Conservation (phyloP, 345 rosid genomes). For the Moringa oleifera region DNA sequence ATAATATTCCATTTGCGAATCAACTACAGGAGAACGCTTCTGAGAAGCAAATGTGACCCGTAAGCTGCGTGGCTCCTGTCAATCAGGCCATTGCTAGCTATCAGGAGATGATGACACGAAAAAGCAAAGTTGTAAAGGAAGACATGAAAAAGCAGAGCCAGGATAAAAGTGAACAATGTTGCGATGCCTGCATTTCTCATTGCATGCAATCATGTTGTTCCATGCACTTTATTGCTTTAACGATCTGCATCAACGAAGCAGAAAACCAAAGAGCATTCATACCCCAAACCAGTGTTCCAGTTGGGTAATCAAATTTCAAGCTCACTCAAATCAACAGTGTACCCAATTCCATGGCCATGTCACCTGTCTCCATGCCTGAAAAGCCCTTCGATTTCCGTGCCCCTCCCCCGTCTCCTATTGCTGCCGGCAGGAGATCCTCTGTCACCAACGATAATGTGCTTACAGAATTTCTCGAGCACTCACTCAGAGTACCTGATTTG, state of each 20-base stretch:
- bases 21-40: no score
- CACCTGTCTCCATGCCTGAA: conserved; percentile 44
- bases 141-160: conserved; percentile 11
- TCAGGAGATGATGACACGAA: conserved; percentile 5
- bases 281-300: background rate
- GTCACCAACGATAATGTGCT: conserved; percentile 72
- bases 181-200: conserved; percentile 19
- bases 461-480: conserved; percentile 66
- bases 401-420: conserved; percentile 84
- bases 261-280: background rate
- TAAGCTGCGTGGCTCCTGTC: background rate
- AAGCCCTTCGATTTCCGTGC: conserved; percentile 69
- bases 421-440: conserved; percentile 67
- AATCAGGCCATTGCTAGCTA: conserved; percentile 12
- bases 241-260: background rate
- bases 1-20: no score
- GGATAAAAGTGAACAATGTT: conserved; percentile 8
- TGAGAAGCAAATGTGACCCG: conserved; percentile 4
- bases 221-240: conserved; percentile 13
- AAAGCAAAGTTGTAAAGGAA: conserved; percentile 9
- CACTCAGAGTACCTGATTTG: conserved; percentile 74
- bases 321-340: background rate
- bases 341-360: conserved; percentile 22
- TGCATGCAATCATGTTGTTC: conserved; percentile 45
- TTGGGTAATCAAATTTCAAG: conserved; percentile 6